phyloP scores from a whole-genome alignment of 2,329 filamentous ascomycete species.

The Coniochaeta sp. region DNA sequence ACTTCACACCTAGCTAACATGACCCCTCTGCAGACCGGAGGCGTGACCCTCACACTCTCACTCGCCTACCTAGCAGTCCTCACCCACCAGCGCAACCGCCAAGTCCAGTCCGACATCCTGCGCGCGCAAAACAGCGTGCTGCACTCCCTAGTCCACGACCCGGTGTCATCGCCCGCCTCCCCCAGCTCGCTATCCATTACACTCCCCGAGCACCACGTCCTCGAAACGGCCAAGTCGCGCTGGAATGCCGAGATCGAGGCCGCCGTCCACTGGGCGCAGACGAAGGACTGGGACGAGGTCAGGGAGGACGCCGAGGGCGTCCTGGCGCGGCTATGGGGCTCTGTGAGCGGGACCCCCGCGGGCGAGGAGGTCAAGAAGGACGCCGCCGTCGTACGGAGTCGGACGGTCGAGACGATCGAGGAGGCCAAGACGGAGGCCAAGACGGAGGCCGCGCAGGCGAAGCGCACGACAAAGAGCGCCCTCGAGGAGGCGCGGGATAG shows the following conservation, averaged over 20 bases:
- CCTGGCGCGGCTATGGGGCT: conserved; percentile 33
- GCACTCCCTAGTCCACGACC: conserved; percentile 33
- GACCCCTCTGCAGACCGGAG: conserved; percentile 51
- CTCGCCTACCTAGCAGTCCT: conserved; percentile 66
- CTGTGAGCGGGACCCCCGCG: conserved; percentile 21
- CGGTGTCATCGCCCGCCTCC: conserved; percentile 22
- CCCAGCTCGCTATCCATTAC: conserved; percentile 36
- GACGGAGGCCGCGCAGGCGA: no score
- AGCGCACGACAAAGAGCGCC: conserved; percentile 23
- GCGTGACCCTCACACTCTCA: conserved; percentile 67
- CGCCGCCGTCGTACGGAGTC: conserved; percentile 9
- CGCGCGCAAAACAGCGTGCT: conserved; percentile 50
- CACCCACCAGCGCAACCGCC: conserved; percentile 62
- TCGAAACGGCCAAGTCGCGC: conserved; percentile 65
- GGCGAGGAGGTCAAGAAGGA: conserved; percentile 18
- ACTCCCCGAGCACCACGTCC: conserved; percentile 43
- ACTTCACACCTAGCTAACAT: conserved; percentile 7
- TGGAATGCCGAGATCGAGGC: conserved; percentile 72
- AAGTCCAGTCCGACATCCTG: conserved; percentile 48
- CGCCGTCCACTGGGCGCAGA: conserved; percentile 59
- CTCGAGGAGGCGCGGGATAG: conserved; percentile 26
- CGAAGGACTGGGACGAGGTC: conserved; percentile 57
- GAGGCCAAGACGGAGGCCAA: conserved; percentile 18
- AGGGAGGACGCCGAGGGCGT: conserved; percentile 50
- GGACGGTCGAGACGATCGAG: not conserved